Percentiles rank a stretch among this genome's conserved stretches.
Evolutionary conservation across 495 filamentous ascomycete genomes (phyloP).

Genomic region (Xylaria longipes): DNA sequence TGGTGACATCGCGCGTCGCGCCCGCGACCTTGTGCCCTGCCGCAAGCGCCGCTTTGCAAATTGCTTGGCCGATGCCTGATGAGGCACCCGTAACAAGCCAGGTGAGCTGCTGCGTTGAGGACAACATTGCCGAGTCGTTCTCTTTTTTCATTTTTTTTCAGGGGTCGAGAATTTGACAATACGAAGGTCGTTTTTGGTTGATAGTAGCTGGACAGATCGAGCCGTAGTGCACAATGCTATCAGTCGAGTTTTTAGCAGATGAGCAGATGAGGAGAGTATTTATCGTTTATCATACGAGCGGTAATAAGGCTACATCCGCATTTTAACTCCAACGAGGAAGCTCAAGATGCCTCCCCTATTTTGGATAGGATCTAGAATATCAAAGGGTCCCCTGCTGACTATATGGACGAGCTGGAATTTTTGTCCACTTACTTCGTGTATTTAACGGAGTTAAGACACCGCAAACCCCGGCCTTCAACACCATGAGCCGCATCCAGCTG

Average conservation of each 20-base stretch:
- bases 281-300: background rate
- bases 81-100: conserved; percentile 63
- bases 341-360: conserved; percentile 6
- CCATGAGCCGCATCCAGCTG: too few relatives aligned
- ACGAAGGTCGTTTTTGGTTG: conserved; percentile 2
- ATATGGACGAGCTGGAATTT: background rate
- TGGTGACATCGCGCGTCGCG: conserved; percentile 45
- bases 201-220: conserved; percentile 3
- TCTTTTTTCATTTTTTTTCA: background rate
- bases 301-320: conserved; percentile 1
- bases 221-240: background rate
- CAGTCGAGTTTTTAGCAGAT: background rate
- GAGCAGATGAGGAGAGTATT: conserved; percentile 1
- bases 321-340: conserved; percentile 4
- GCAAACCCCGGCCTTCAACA: conserved; percentile 1
- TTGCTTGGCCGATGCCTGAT: conserved; percentile 56
- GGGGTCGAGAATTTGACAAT: background rate
- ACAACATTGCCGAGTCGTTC: conserved; percentile 7
- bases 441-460: background rate
- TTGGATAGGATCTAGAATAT: conserved; percentile 5
- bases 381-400: background rate
- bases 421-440: background rate
- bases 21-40: conserved; percentile 58
- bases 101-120: conserved; percentile 10
- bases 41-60: conserved; percentile 51